These are phyloP conservation scores for Posidonia oceanica DNA, from an alignment of 116 monocot species.

Conservation along the genomic window DNA sequence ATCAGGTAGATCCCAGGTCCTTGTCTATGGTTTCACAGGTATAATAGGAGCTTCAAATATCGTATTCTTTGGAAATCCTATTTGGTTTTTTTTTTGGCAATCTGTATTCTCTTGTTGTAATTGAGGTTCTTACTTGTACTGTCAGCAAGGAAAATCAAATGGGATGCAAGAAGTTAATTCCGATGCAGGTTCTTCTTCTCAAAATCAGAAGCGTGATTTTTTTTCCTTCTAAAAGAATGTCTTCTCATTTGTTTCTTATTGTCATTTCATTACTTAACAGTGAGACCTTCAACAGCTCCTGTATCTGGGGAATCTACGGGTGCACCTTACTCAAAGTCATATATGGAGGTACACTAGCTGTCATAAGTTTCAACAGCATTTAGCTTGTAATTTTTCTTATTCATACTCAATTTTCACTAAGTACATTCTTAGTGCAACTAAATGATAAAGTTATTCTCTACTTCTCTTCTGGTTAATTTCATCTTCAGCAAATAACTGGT, in stretches of 20 bases:
- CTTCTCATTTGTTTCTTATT: not conserved
- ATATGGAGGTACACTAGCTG: conserved; percentile 45
- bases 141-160: conserved; percentile 42
- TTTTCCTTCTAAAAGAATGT: not conserved
- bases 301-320: conserved; percentile 15
- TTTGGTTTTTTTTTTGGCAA: not conserved
- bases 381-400: not conserved
- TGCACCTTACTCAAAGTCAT: conserved; percentile 57
- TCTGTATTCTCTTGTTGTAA: not conserved
- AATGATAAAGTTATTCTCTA: no score
- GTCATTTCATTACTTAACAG: conserved; percentile 17
- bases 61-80: no score
- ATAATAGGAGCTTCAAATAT: not conserved
- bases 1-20: not conserved
- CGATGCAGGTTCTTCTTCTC: conserved; percentile 20
- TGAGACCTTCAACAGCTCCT: conserved; percentile 31
- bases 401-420: not conserved
- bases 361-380: not conserved
- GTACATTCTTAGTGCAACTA: no score
- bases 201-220: not conserved
- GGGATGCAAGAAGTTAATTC: conserved; percentile 15
- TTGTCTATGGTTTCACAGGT: conserved; percentile 8
- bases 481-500: no score
- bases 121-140: not conserved
- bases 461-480: no score